Evolutionary conservation across 2,329 filamentous ascomycete species (phyloP), one percentile per base, ranked within the genome.

Genomic region (Cladosporium oxysporum): DNA sequence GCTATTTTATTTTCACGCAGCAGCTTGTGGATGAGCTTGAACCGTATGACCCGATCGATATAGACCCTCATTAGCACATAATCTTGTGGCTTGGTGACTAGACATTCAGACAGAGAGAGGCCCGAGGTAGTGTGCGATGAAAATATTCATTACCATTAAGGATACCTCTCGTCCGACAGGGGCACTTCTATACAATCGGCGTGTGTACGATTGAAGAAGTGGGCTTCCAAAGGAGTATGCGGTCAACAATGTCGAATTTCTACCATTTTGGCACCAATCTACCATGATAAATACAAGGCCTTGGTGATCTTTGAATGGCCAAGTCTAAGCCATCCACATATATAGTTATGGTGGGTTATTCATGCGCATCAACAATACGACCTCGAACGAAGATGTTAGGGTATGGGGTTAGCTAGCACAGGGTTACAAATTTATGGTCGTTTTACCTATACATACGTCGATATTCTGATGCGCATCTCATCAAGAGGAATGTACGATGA

Each of bases 121-220:
- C 6, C 16, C 18, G 7, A 2, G 2, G 5, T 41, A 16, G 4
- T 14, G 12, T 1, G 11, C 12, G 2, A 41, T 2, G 3, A 14
- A 33, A 5, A 14, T 14, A 14, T 35, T 0, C 8, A 35, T 35
- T 11, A 35, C 12, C 3, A 33, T 12, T 11, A 3, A 33, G 10
- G 0, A 33, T 16, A 5, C 16, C 12, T 4, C 5, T 16, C 4
- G 3, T 16, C 8, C 2, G 14, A 16, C 5, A 14, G 0, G 5
- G 1, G 35, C 35, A 16, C 4, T 16, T 37, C 14, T 3, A 14
- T 16, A 41, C 16, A 41, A 18, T 14, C 12, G 12, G 12, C 33
- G 12, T 5, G 2, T 14, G 35, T 12, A 1, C 6, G 2, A 3
- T 3, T 3, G n/a, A 5, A 12, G n/a, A 21, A 47, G 8, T 23